Evolutionary conservation across 2,329 filamentous ascomycete species (phyloP).

Genomic region (Penicillium crustosum): DNA sequence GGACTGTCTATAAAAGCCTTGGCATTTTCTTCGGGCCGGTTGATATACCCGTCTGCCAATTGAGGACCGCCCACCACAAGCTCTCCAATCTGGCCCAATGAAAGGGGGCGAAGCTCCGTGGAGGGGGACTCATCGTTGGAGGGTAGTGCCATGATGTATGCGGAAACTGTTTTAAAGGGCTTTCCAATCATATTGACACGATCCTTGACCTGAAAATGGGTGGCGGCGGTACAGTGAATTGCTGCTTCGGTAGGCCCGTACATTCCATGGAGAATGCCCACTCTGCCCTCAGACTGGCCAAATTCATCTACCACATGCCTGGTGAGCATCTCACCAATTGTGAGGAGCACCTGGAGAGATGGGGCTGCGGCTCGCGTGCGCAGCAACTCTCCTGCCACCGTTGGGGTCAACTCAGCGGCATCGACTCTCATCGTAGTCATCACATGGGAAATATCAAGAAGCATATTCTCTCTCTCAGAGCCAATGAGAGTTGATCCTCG

Average conservation of each 20-base stretch:
- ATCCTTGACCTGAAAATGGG: constrained; percentile 57
- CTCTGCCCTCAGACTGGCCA: constrained; percentile 55
- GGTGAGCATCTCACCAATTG: constrained; percentile 92
- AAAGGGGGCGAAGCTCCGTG: constrained; percentile 54
- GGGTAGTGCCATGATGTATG: constrained; percentile 63
- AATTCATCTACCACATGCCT: constrained; percentile 75
- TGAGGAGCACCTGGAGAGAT: constrained; percentile 68
- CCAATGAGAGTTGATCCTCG: constrained; percentile 71
- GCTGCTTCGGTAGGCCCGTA: constrained; percentile 91
- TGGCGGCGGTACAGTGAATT: constrained; percentile 82
- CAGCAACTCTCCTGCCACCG: constrained; percentile 76
- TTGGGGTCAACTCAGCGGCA: constrained; percentile 85
- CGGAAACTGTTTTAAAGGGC: constrained; percentile 78
- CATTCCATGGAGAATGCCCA: constrained; percentile 82
- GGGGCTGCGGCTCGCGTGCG: constrained; percentile 67
- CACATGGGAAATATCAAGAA: constrained; percentile 70
- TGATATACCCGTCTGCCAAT: constrained; percentile 77
- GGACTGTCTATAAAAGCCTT: constrained; percentile 67
- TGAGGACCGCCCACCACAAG: constrained; percentile 79
- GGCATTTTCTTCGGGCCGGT: constrained; percentile 72
- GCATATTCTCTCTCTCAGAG: constrained; percentile 66
- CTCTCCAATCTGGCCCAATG: constrained; percentile 70
- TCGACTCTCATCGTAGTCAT: constrained; percentile 69
- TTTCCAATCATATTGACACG: constrained; percentile 70
- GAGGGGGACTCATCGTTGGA: constrained; percentile 22